A percentile compares a stretch with the other conserved stretches of the same genome.
These are phyloP conservation scores for Plicaturopsis crispa DNA, from an alignment of 768 basidiomycete species.

Conservation along the genomic window DNA sequence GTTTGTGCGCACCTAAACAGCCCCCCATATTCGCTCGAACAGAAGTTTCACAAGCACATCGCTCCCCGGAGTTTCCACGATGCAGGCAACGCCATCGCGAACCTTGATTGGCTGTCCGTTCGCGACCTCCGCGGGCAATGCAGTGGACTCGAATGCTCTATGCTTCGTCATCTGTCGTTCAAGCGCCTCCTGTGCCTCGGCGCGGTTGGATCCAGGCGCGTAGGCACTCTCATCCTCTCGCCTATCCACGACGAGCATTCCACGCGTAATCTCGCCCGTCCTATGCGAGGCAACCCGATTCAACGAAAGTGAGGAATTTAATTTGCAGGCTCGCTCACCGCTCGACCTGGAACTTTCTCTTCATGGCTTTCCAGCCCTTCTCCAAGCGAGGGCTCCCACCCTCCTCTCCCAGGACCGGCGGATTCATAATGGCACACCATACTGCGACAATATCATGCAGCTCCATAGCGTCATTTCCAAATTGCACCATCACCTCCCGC, in stretches of 20 bases:
- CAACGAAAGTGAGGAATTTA: neutral
- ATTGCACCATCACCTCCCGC: conserved; percentile 68
- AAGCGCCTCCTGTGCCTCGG: conserved; percentile 48
- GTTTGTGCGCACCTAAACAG: neutral
- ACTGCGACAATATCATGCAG: conserved; percentile 87
- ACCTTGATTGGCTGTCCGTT: conserved; percentile 24
- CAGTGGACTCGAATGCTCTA: conserved; percentile 38
- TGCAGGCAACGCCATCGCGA: conserved; percentile 31
- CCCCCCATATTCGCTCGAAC: conserved; percentile 49
- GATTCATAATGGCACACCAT: conserved; percentile 78
- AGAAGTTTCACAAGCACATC: conserved; percentile 38
- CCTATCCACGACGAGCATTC: conserved; percentile 83
- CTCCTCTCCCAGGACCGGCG: conserved; percentile 32
- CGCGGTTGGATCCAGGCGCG: conserved; percentile 58
- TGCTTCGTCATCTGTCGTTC: conserved; percentile 25
- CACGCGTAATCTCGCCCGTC: conserved; percentile 71
- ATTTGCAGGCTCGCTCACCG: conserved; percentile 28
- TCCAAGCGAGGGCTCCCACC: conserved; percentile 19
- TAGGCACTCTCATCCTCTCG: conserved; percentile 60
- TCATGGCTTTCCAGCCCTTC: conserved; percentile 49
- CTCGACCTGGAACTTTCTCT: conserved; percentile 61
- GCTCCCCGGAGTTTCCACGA: conserved; percentile 62
- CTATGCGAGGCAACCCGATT: no score
- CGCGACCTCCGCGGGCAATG: conserved; percentile 47
- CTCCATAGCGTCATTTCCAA: conserved; percentile 82